Base-by-base conservation (phyloP, 306 rosid genomes). In the Carpinus fangiana region DNA sequence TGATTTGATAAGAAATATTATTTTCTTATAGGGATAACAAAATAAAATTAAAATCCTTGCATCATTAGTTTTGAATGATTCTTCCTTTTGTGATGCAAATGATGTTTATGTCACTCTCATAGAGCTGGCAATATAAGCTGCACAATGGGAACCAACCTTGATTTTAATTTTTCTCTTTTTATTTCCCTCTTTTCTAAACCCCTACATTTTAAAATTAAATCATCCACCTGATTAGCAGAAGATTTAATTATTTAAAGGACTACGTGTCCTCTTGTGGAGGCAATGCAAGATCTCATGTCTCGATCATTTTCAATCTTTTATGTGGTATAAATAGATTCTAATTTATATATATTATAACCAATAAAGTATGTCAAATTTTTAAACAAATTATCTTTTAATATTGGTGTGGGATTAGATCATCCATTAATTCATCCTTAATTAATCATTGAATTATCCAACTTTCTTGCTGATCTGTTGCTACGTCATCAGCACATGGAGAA, bases 401-500 rank as follows among this genome's bases (percentile, higher is more conserved):
- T 62, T 34, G 34, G 45, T 76, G 14, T 75, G 79, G 66, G 70
- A 82, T 77, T 80, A 80, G 78, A 73, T 84, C 67, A 52, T 81
- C 71, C 79, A 34, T 72, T 31, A 31, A 31, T 31, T 70, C 66
- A 4, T 54, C 61, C 46, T 66, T 80, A 70, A 74, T 47, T 50
- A 72, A 69, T 82, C 59, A 79, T 68, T 59, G 64, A 74, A 70
- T 79, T 87, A 75, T 61, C 79, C 62, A 38, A 76, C 23, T 53
- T 81, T 81, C 50, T 45, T 80, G 68, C 83, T 87, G 77, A 85
- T 85, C 68, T 79, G 55, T 73, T 80, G 45, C 69, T 79, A n/a
- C 82, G 86, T 88, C 72, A 86, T 70, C 92, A 95, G 98, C 93
- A 92, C 93, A 95, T 95, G 98, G 98, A 95, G 71, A 90, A 88